Evolutionary conservation across 2,329 filamentous ascomycete species (phyloP).

Genomic region (Epichloe brachyelytri): DNA sequence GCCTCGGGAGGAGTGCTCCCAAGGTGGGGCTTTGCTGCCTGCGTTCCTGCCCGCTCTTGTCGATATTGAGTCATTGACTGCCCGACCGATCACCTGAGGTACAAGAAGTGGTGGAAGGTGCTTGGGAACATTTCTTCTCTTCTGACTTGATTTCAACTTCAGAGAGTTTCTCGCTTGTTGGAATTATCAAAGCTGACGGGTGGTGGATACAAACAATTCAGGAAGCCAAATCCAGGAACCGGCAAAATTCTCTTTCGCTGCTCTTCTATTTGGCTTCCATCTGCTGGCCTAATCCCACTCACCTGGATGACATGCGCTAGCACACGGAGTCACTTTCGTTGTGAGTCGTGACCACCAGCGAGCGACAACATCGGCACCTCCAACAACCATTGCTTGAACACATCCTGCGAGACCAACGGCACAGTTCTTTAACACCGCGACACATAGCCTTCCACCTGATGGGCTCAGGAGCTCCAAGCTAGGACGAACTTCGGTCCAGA

Average conservation of each 20-base stretch:
- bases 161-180: neutral
- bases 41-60: conserved; percentile 2
- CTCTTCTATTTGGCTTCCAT: neutral
- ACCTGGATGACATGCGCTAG: too few relatives aligned
- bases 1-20: neutral
- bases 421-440: too few relatives aligned
- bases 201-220: neutral
- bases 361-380: neutral
- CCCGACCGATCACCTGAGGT: conserved; percentile 3
- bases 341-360: neutral
- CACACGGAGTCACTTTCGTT: neutral
- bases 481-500: too few relatives aligned
- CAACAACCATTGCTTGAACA: neutral
- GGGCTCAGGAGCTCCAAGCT: too few relatives aligned
- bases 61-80: neutral
- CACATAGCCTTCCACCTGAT: too few relatives aligned
- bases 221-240: neutral
- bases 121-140: neutral
- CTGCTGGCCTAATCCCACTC: neutral
- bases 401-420: too few relatives aligned
- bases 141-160: neutral
- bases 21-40: conserved; percentile 3
- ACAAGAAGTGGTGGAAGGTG: conserved; percentile 3
- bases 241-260: neutral
- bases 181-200: neutral